Evolutionary conservation across 768 basidiomycete species (phyloP).

Genomic region (Mycena kentingensis): DNA sequence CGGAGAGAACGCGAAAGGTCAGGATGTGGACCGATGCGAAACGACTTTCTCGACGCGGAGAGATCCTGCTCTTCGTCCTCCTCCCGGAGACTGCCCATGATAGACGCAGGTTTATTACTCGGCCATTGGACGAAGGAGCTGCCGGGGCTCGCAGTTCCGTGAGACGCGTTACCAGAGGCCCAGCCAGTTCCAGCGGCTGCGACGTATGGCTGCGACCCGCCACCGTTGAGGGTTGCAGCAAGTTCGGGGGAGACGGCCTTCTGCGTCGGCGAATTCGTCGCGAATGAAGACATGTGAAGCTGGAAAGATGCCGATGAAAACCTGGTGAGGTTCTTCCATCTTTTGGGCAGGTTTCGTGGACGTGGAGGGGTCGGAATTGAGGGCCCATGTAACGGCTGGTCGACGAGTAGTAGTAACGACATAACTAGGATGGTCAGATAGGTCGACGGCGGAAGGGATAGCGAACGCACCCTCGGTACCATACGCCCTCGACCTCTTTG

Average conservation of each 20-base stretch:
- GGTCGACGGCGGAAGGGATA: slow-evolving; percentile 5
- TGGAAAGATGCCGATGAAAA: slow-evolving; percentile 94
- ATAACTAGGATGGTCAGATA: slow-evolving; percentile 52
- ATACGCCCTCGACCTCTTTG: slow-evolving; percentile 77
- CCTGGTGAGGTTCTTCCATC: slow-evolving; percentile 78
- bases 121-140: slow-evolving; percentile 51
- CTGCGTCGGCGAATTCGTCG: slow-evolving; percentile 85
- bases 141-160: slow-evolving; percentile 46
- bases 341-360: slow-evolving; percentile 54
- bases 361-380: slow-evolving; percentile 58
- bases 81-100: slow-evolving; percentile 62
- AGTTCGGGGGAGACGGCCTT: slow-evolving; percentile 81
- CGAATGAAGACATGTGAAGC: slow-evolving; percentile 86
- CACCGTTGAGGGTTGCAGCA: slow-evolving; percentile 56
- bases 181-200: slow-evolving; percentile 15
- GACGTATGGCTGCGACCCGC: slow-evolving; percentile 32
- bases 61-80: slow-evolving; percentile 57
- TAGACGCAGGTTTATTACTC: slow-evolving; percentile 41
- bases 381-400: slow-evolving; percentile 68
- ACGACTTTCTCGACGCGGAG: slow-evolving; percentile 54
- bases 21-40: slow-evolving; percentile 71
- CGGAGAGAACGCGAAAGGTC: slow-evolving; percentile 76
- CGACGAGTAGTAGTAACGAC: slow-evolving; percentile 82
- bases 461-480: slow-evolving; percentile 89
- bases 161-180: slow-evolving; percentile 22